Evolutionary conservation across 2,329 filamentous ascomycete genomes (phyloP), one percentile per base, ranked within the genome.

Genomic region (Endothia cerciana): DNA sequence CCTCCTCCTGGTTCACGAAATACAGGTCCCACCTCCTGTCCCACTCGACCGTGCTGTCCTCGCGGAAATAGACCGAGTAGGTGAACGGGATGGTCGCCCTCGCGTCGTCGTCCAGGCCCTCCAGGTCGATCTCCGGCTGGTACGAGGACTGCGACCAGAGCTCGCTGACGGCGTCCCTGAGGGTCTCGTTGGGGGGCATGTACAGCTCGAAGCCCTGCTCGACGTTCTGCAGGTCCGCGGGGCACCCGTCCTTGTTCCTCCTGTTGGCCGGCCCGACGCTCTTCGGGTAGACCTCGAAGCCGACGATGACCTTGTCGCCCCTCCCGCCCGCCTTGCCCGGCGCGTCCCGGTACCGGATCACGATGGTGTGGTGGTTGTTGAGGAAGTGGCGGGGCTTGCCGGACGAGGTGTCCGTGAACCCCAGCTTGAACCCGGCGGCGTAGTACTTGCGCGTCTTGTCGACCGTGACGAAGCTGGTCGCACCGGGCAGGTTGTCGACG

Each of bases 221-320:
- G 5, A 88, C 81, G 53, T 86, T 82, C 70, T 89, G 84, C 33
- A 93, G 79, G 68, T 92, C 85, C 25, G 81, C 79, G 1, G 92
- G 91, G 72, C 93, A 91, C 19, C 91, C 91, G 19, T 81, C 78
- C 49, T 84, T 82, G 65, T 87, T 82, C 59, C 91, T 86, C 70
- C 86, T 84, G 67, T 81, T 83, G 15, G 78, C 80, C 8, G 84
- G 81, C 30, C 87, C 87, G 72, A 96, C 86, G 74, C 92, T 96
- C 81, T 94, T 96, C 28, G 92, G 88, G 73, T 95, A 97, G 33
- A 97, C 89, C 78, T 97, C 93, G 73, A 97, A 97, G 0, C 91
- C 93, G 25, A 96, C 91, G 70, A 97, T 86, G 47, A 95, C 88
- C 78, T 92, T 93, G 69, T 88, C 90, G 60, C 91, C 91, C 55